Evolutionary conservation across 371 early-diverging fungal genomes (phyloP), one percentile per base, ranked within the genome.

Genomic region (Rhizopus stolonifer): DNA sequence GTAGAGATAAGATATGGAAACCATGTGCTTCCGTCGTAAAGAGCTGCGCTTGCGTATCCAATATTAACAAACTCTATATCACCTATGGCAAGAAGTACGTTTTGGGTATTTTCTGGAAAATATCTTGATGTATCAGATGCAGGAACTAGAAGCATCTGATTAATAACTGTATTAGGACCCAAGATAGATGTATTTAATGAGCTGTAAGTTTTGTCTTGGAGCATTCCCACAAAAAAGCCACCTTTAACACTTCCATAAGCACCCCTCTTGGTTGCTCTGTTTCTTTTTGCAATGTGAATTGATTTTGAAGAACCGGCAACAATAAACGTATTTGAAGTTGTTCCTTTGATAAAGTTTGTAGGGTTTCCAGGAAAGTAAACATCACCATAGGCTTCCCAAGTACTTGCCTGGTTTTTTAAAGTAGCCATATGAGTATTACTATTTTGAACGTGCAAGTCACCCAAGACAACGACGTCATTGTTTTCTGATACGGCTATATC

Each of bases 21-120:
- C 85, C 87, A 87, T 9, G 58, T 47, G 9, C 69, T 46, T 1
- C 84, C 76, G 56, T 83, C 81, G 59, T 72, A 87, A 42, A 87
- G 70, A 2, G 86, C 87, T 10, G 74, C 70, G 6, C 81, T 80
- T 0, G 77, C 76, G 32, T 79, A 78, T 29, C 71, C 75, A 24
- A 64, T 69, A n/a, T 32, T 32, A 9, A 67, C 50, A n/a, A 85
- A 32, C 6, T 63, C 46, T 23, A 87, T 45, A 10, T 73, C 64
- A 0, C 87, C 87, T 14, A 73, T 71, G 2, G 80, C 74, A 33
- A 82, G 61, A 6, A 82, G 55, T 61, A 75, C 65, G 19, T 44
- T 56, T 7, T 61, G 47, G 0, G 76, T 61, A 1, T 61, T 45
- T 2, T 57, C 45, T 11, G 72, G 70, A 19, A 59, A 72, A 6